phyloP scores from a whole-genome alignment of 108 stramenopile species.

The Cyclotella atomus region DNA sequence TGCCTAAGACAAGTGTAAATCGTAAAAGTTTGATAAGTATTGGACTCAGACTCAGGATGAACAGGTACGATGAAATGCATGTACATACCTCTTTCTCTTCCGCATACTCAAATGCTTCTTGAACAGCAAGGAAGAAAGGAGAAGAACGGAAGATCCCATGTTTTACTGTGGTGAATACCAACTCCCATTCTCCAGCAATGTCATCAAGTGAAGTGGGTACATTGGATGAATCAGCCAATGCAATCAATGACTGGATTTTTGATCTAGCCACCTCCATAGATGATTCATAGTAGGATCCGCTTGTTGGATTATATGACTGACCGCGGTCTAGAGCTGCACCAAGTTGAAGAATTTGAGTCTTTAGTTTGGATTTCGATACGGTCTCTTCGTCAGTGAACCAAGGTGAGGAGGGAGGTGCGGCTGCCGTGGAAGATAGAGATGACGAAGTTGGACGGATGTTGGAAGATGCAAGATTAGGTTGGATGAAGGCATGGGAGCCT shows the following conservation, averaged over 20 bases:
- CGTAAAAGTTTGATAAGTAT: background rate
- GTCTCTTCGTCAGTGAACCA: constrained; percentile 38
- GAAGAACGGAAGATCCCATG: constrained; percentile 87
- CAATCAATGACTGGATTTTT: constrained; percentile 68
- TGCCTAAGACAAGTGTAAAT: constrained; percentile 17
- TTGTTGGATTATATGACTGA: constrained; percentile 89
- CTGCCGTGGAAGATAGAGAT: background rate
- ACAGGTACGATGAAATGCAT: too few relatives aligned
- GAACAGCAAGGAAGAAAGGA: constrained; percentile 90
- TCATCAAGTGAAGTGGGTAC: constrained; percentile 58
- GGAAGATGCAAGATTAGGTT: background rate
- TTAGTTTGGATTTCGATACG: constrained; percentile 52
- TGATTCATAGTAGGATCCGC: constrained; percentile 74
- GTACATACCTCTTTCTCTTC: constrained; percentile 45
- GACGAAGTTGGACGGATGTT: background rate
- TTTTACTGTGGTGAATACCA: constrained; percentile 81
- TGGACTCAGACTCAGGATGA: too few relatives aligned
- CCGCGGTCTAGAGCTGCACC: constrained; percentile 90
- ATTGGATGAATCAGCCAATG: constrained; percentile 50
- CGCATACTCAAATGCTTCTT: constrained; percentile 84
- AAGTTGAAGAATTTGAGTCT: constrained; percentile 78
- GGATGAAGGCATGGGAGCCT: background rate
- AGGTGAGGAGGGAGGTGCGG: constrained; percentile 17
- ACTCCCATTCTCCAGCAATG: constrained; percentile 86
- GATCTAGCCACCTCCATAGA: constrained; percentile 66